Conservation (phyloP, 2,329 filamentous ascomycete genomes). For the Aspergillus versicolor region DNA sequence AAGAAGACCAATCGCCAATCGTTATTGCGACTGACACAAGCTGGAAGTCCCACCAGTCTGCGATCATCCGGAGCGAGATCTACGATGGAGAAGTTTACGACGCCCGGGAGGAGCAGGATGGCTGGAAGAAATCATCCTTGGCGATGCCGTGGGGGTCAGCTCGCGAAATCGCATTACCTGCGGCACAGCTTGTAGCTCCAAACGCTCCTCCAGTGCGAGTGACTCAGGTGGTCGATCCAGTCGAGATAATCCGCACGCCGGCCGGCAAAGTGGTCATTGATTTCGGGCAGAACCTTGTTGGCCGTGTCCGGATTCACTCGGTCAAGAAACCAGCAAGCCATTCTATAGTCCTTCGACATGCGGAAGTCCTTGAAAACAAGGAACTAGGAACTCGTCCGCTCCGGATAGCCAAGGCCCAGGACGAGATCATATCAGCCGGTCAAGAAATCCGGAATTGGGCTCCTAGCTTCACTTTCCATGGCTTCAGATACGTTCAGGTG, state of each 20-base stretch:
- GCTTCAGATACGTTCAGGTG: constrained; percentile 52
- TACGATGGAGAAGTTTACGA: constrained; percentile 58
- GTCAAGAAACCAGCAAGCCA: constrained; percentile 18
- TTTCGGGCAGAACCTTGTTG: constrained; percentile 61
- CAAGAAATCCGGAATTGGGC: constrained; percentile 36
- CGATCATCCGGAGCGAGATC: constrained; percentile 40
- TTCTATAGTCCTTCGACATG: constrained; percentile 45
- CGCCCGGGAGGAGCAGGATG: constrained; percentile 31
- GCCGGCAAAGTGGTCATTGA: constrained; percentile 54
- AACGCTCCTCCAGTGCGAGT: constrained; percentile 48
- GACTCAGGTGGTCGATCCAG: constrained; percentile 29
- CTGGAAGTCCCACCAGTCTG: constrained; percentile 24
- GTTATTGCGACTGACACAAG: constrained; percentile 20
- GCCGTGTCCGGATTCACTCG: constrained; percentile 43
- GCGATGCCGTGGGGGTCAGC: constrained; percentile 28
- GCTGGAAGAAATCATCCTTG: constrained; percentile 21
- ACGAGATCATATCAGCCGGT: constrained; percentile 40
- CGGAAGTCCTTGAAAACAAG: constrained; percentile 55
- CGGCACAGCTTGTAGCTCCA: constrained; percentile 39
- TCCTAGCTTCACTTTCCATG: constrained; percentile 55
- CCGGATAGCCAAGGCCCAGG: constrained; percentile 43
- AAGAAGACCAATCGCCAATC: constrained; percentile 11
- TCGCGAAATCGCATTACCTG: constrained; percentile 30
- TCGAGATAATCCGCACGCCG: constrained; percentile 30
- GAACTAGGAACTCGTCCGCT: constrained; percentile 47